Percentiles rank a stretch among this genome's conserved stretches.
phyloP scores from a whole-genome alignment of 352 stramenopile species.

The Pythium vanterpoolii region DNA sequence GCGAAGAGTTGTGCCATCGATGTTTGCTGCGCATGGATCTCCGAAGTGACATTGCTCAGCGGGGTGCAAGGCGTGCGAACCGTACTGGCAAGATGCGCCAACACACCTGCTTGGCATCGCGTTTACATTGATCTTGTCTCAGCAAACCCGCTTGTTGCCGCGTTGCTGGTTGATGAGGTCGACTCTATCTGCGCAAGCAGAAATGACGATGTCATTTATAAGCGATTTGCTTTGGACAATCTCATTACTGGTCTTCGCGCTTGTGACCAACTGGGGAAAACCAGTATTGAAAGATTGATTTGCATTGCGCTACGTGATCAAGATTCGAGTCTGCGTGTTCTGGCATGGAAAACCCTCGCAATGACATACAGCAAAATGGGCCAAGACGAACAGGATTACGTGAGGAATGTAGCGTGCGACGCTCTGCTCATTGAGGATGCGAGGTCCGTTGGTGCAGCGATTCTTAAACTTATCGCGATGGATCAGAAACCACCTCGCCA shows the following conservation, averaged over 20 bases:
- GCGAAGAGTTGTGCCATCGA: constrained; percentile 1
- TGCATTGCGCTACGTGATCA: constrained; percentile 5
- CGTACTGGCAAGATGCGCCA: constrained; percentile 3
- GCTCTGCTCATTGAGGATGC: constrained; percentile 6
- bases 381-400: not conserved
- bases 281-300: constrained; percentile 6
- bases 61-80: not conserved
- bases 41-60: not conserved
- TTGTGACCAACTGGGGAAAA: not conserved
- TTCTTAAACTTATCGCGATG: constrained; percentile 5
- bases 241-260: not conserved
- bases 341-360: constrained; percentile 15
- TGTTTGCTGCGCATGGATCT: constrained; percentile 8
- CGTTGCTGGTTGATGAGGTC: constrained; percentile 13
- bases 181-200: constrained; percentile 4
- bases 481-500: not conserved
- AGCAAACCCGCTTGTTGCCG: not conserved
- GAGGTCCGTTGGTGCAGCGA: constrained; percentile 6
- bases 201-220: constrained; percentile 1
- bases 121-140: not conserved
- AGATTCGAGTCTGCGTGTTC: constrained; percentile 1
- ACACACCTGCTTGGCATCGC: not conserved
- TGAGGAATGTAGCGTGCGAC: not conserved
- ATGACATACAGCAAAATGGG: not conserved
- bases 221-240: constrained; percentile 7